Evolutionary conservation across 805 yeast genomes (phyloP).

Genomic region (Zygosaccharomyces siamensis): DNA sequence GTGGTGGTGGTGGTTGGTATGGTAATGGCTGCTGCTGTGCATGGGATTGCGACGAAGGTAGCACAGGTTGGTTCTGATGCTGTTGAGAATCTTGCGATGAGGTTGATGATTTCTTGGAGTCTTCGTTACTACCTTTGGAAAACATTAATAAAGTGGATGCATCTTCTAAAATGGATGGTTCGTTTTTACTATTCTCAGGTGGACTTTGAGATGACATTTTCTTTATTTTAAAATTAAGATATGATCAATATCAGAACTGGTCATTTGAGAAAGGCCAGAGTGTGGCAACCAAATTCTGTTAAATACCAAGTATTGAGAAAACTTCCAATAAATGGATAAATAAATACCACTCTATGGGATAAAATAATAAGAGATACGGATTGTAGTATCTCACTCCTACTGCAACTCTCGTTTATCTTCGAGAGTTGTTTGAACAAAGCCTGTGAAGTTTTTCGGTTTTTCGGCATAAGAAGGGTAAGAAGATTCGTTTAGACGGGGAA

Average conservation of each 20-base stretch:
- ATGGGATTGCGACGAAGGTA: slow-evolving; percentile 5
- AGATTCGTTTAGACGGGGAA: background rate
- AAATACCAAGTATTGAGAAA: background rate
- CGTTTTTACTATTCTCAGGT: slow-evolving; percentile 7
- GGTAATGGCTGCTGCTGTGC: background rate
- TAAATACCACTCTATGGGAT: background rate
- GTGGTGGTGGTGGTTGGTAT: slow-evolving; percentile 15
- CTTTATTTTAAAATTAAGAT: background rate
- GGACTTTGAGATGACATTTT: background rate
- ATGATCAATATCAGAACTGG: background rate
- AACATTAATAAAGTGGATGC: slow-evolving; percentile 60
- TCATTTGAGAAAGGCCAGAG: slow-evolving; percentile 1
- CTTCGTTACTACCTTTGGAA: slow-evolving; percentile 36
- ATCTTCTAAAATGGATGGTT: slow-evolving; percentile 44
- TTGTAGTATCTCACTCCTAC: background rate
- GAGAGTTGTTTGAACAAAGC: background rate
- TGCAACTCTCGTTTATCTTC: background rate
- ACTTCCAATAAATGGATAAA: background rate
- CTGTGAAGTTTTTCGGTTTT: background rate
- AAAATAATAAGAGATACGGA: background rate
- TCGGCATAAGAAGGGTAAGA: background rate
- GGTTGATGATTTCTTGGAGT: background rate
- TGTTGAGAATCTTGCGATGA: slow-evolving; percentile 6
- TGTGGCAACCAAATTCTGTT: background rate
- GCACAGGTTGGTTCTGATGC: slow-evolving; percentile 17